These are phyloP conservation scores for Rosa persica DNA, from an alignment of 306 rosid genomes.

Conservation along the genomic window DNA sequence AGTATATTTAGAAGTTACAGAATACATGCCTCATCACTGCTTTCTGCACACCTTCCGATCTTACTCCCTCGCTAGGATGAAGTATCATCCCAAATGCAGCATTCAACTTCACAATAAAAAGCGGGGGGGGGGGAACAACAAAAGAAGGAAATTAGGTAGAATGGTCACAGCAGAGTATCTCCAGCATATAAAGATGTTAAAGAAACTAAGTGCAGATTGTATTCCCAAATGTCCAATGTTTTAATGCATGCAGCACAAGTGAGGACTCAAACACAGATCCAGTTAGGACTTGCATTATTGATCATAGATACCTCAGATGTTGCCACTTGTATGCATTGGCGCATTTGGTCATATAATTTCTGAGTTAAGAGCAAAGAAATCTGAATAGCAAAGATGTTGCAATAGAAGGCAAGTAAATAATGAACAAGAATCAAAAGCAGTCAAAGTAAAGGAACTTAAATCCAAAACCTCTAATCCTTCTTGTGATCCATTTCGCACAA, in stretches of 20 bases:
- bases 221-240: slow-evolving; percentile 25
- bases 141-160: slow-evolving; percentile 29
- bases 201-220: slow-evolving; percentile 1
- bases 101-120: slow-evolving; percentile 52
- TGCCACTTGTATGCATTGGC: slow-evolving; percentile 19
- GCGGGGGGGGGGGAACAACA: slow-evolving; percentile 8
- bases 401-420: slow-evolving; percentile 11
- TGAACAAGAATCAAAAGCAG: background rate
- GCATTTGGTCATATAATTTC: slow-evolving; percentile 24
- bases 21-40: slow-evolving; percentile 60
- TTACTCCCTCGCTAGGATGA: slow-evolving; percentile 37
- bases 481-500: slow-evolving; percentile 33
- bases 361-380: slow-evolving; percentile 11
- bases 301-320: slow-evolving; percentile 13
- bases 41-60: slow-evolving; percentile 41
- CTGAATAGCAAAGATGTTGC: slow-evolving; percentile 3
- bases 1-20: background rate
- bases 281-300: slow-evolving; percentile 15
- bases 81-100: slow-evolving; percentile 47
- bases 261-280: slow-evolving; percentile 24
- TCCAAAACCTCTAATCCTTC: slow-evolving; percentile 64
- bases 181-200: background rate
- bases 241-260: slow-evolving; percentile 4
- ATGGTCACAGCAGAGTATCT: slow-evolving; percentile 31
- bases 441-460: slow-evolving; percentile 38